Percentiles rank a stretch among this genome's conserved stretches.
Evolutionary conservation across 1,284 basidiomycete species (phyloP).

Genomic region (Xerocomus minutiporus): DNA sequence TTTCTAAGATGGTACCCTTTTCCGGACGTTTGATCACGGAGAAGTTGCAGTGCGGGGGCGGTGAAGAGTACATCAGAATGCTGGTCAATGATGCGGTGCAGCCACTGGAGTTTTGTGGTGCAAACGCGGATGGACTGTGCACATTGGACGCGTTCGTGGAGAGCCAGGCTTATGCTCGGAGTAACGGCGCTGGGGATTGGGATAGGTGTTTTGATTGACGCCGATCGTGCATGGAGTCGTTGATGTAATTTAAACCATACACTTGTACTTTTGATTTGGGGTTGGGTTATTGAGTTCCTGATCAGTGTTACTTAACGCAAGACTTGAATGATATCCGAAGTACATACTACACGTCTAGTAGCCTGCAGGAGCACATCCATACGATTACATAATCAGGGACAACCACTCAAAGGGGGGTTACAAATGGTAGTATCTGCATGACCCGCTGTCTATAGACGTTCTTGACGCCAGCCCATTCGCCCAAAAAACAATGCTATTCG

Average conservation of each 20-base stretch:
- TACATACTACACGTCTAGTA: too few species aligned
- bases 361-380: background rate
- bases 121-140: conserved; percentile 53
- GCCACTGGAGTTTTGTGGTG: conserved; percentile 58
- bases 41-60: conserved; percentile 44
- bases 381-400: background rate
- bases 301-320: too few species aligned
- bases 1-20: conserved; percentile 63
- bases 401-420: conserved; percentile 10
- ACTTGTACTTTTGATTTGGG: too few species aligned
- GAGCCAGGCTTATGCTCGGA: conserved; percentile 65
- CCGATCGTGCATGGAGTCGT: background rate
- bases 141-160: conserved; percentile 60
- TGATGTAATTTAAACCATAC: too few species aligned
- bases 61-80: conserved; percentile 50
- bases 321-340: too few species aligned
- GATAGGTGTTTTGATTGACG: conserved; percentile 25
- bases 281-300: too few species aligned
- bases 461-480: conserved; percentile 1
- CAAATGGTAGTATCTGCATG: background rate
- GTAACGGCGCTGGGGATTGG: conserved; percentile 64
- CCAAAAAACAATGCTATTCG: conserved; percentile 29
- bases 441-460: conserved; percentile 3
- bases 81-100: conserved; percentile 67
- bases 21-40: conserved; percentile 61